Percentiles rank a stretch among this genome's conserved stretches.
Conservation (phyloP, 148 eudicot species). For the Amaranthus cruentus region DNA sequence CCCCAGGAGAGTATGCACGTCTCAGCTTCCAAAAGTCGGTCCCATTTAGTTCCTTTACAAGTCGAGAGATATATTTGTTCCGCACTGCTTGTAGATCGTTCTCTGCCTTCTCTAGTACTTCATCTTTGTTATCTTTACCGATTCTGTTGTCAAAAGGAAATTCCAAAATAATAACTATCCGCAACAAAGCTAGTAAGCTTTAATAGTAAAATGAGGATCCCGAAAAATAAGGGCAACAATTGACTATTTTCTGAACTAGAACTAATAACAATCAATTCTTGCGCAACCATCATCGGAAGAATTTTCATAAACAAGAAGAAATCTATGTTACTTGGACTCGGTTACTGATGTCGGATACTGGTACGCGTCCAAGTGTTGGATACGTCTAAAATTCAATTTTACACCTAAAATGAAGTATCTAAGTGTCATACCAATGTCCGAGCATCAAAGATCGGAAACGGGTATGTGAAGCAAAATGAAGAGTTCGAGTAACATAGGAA, state of each 20-base stretch:
- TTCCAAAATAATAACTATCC: background rate
- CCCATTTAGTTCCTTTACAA: constrained; percentile 76
- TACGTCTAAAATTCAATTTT: no score
- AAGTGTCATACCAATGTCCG: no score
- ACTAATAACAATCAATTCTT: background rate
- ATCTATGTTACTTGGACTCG: background rate
- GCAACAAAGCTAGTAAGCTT: background rate
- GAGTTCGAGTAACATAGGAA: no score
- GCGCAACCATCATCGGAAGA: background rate
- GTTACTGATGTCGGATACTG: no score
- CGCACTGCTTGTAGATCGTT: constrained; percentile 81
- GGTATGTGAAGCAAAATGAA: no score
- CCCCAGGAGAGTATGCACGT: constrained; percentile 98
- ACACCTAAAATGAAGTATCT: background rate
- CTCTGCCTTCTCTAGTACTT: constrained; percentile 80
- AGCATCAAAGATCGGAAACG: no score
- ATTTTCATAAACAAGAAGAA: background rate
- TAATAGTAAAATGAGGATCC: background rate
- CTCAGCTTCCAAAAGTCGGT: constrained; percentile 95
- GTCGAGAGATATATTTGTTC: constrained; percentile 60
- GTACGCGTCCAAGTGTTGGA: no score
- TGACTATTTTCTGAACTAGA: background rate
- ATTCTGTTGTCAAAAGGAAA: constrained; percentile 49
- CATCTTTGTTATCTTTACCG: constrained; percentile 74
- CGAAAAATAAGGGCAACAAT: background rate